Evolutionary conservation across 2,329 filamentous ascomycete species (phyloP).

Genomic region (Sporothrix euskadiensis): DNA sequence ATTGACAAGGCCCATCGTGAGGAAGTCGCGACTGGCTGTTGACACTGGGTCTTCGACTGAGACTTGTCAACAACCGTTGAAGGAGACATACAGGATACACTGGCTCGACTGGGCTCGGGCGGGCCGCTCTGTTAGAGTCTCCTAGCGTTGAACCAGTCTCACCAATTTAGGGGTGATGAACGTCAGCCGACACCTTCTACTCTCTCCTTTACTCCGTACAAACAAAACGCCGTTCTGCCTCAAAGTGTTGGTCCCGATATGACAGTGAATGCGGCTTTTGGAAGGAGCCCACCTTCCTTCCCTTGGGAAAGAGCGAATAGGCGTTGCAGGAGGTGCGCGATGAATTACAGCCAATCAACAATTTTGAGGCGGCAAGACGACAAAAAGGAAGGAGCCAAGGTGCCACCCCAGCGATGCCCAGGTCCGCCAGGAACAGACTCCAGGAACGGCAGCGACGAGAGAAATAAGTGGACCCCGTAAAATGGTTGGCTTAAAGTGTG

Average conservation of each 20-base stretch:
- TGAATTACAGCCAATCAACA: conserved; percentile 17
- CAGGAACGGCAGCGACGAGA: neutral
- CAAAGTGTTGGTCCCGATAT: neutral
- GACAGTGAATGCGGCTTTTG: neutral
- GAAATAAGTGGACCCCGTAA: neutral
- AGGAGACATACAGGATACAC: neutral
- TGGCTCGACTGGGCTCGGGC: neutral
- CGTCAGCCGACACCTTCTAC: neutral
- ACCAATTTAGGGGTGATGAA: neutral
- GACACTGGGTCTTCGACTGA: neutral
- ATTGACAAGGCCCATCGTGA: neutral
- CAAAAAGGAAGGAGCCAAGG: conserved; percentile 8
- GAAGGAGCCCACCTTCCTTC: neutral
- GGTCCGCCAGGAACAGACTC: neutral
- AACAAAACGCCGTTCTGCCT: neutral
- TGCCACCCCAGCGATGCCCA: neutral
- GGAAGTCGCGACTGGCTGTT: conserved; percentile 6
- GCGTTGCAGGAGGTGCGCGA: neutral
- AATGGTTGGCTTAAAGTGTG: conserved; percentile 8
- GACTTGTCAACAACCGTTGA: neutral
- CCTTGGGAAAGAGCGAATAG: neutral
- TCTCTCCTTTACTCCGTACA: neutral
- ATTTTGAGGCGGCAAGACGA: conserved; percentile 17
- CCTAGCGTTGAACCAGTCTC: neutral
- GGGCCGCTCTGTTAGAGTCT: neutral